These are phyloP conservation scores for Moricandia arvensis DNA, from an alignment of 345 rosid species.

Conservation along the genomic window DNA sequence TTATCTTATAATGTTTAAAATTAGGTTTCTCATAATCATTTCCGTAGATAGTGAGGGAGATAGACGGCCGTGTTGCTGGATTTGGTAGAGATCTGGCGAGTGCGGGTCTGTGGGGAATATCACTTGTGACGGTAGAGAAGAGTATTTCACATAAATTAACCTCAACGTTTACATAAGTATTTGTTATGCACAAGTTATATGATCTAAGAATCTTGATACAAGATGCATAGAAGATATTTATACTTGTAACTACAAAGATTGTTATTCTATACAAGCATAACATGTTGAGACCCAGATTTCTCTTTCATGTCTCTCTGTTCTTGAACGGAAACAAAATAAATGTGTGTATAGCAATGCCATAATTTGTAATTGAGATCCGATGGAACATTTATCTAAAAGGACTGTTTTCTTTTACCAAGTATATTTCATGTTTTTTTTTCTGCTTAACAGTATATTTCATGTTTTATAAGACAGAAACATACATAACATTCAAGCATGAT, in stretches of 20 bases:
- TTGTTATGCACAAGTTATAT: not conserved
- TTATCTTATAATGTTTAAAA: too few relatives aligned
- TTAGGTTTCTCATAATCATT: too few relatives aligned
- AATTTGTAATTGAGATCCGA: not conserved
- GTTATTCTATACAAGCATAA: not conserved
- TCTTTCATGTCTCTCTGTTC: not conserved
- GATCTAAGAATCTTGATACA: not conserved
- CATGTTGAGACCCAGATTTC: too few relatives aligned
- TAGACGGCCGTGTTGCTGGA: too few relatives aligned
- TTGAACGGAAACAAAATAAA: not conserved
- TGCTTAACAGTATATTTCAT: not conserved
- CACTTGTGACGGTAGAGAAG: not conserved
- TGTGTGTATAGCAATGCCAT: not conserved
- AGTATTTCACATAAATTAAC: not conserved
- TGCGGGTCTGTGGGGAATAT: not conserved
- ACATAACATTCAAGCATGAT: constrained; percentile 14
- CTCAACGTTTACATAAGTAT: not conserved
- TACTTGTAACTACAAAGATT: not conserved
- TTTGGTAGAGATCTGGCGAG: too few relatives aligned
- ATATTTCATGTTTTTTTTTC: not conserved
- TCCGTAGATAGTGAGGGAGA: too few relatives aligned
- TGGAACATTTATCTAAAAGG: not conserved
- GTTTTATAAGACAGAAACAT: constrained; percentile 3
- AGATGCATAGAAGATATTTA: not conserved
- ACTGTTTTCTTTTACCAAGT: not conserved